These are phyloP conservation scores for Mycena haematopus DNA, from an alignment of 768 basidiomycete genomes.

Conservation along the genomic window DNA sequence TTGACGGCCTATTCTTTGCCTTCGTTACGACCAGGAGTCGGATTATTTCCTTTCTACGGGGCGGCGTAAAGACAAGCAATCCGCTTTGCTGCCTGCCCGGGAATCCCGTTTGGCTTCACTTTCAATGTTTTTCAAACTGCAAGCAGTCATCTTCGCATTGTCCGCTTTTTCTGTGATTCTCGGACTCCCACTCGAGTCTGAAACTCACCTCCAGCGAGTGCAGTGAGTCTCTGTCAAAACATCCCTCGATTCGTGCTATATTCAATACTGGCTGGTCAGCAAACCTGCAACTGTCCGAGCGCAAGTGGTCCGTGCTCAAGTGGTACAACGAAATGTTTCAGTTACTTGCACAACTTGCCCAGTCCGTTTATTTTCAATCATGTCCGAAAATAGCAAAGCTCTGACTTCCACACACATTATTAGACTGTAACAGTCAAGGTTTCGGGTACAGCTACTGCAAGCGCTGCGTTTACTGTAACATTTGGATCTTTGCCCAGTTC, in stretches of 20 bases:
- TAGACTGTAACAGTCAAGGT: conserved; percentile 14
- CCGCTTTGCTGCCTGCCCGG: neutral
- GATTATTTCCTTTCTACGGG: too few species aligned
- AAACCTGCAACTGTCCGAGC: neutral
- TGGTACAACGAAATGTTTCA: neutral
- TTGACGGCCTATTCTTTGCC: conserved; percentile 16
- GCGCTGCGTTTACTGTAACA: conserved; percentile 14
- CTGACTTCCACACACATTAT: neutral
- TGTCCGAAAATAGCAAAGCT: neutral
- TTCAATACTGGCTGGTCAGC: neutral
- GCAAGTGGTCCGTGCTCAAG: conserved; percentile 18
- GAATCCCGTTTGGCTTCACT: neutral
- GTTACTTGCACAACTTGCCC: conserved; percentile 2
- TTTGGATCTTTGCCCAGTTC: neutral
- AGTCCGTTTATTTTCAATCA: neutral
- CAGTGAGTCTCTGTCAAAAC: neutral
- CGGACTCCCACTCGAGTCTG: conserved; percentile 5
- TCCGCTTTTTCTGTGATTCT: conserved; percentile 5
- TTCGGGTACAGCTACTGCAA: conserved; percentile 18
- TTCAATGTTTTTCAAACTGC: conserved; percentile 19
- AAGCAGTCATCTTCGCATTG: conserved; percentile 3
- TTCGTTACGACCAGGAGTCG: conserved; percentile 16
- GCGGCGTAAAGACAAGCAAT: too few species aligned
- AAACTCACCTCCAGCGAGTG: neutral
- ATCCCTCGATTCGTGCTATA: neutral